Evolutionary conservation across 495 filamentous ascomycete species (phyloP).

Genomic region (Penicillium lagena): DNA sequence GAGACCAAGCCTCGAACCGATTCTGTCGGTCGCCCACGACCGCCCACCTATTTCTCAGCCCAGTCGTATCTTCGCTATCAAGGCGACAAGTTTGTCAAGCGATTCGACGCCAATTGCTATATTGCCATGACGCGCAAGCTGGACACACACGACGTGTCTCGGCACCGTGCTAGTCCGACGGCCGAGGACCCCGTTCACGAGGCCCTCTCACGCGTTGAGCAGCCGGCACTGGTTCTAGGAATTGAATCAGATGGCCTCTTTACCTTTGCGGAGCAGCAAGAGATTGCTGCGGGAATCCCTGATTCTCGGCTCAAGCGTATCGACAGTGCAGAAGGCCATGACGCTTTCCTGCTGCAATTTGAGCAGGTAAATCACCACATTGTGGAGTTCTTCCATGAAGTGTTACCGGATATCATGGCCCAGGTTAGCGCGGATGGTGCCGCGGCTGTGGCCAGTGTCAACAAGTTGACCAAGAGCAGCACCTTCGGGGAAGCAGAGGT

Average conservation of each 20-base stretch:
- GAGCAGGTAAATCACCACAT: slow-evolving; percentile 92
- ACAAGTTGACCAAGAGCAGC: slow-evolving; percentile 64
- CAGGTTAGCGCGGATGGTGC: slow-evolving; percentile 42
- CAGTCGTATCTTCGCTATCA: slow-evolving; percentile 99
- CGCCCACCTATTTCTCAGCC: slow-evolving; percentile 89
- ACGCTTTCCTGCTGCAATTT: slow-evolving; percentile 94
- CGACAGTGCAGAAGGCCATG: slow-evolving; percentile 89
- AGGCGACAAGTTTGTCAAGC: slow-evolving; percentile 90
- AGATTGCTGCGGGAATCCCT: slow-evolving; percentile 77
- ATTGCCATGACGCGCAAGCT: slow-evolving; percentile 98
- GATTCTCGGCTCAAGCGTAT: slow-evolving; percentile 75
- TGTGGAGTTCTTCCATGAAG: slow-evolving; percentile 73
- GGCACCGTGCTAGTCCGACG: slow-evolving; percentile 47
- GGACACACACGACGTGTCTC: slow-evolving; percentile 93
- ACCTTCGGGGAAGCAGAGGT: slow-evolving; percentile 94
- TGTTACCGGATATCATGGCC: slow-evolving; percentile 80
- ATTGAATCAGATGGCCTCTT: slow-evolving; percentile 95
- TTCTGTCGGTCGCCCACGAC: slow-evolving; percentile 34
- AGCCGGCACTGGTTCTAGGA: slow-evolving; percentile 83
- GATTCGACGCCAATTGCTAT: slow-evolving; percentile 97
- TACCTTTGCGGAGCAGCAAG: slow-evolving; percentile 92
- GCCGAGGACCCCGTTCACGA: slow-evolving; percentile 52
- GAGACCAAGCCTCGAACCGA: slow-evolving; percentile 11
- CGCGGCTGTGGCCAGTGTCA: slow-evolving; percentile 28
- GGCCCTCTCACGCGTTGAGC: slow-evolving; percentile 74